A percentile compares a stretch with the other conserved stretches of the same genome.
These are phyloP conservation scores for Hypoxylon sp. DNA, from an alignment of 2,329 filamentous ascomycete genomes.

Conservation along the genomic window DNA sequence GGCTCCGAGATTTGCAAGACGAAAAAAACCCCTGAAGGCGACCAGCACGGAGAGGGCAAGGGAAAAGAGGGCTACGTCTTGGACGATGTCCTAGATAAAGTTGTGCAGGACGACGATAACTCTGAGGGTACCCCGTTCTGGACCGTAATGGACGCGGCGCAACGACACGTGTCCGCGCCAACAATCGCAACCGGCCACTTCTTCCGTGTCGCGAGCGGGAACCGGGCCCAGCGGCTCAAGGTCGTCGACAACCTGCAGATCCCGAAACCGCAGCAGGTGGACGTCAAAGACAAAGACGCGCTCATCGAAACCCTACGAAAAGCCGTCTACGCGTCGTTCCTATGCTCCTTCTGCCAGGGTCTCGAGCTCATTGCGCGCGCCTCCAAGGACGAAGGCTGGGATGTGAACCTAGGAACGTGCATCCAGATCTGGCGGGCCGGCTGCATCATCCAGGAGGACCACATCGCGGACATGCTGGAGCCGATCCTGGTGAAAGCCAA, in stretches of 20 bases:
- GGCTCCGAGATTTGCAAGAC: constrained; percentile 65
- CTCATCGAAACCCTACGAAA: constrained; percentile 70
- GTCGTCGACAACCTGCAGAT: constrained; percentile 57
- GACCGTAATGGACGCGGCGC: constrained; percentile 71
- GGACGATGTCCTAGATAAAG: constrained; percentile 73
- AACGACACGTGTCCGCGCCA: constrained; percentile 71
- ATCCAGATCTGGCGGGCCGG: constrained; percentile 75
- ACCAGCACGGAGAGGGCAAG: constrained; percentile 58
- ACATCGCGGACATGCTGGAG: constrained; percentile 70
- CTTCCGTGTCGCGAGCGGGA: constrained; percentile 72
- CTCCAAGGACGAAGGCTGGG: constrained; percentile 70
- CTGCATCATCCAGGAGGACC: constrained; percentile 77
- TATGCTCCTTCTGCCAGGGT: constrained; percentile 73
- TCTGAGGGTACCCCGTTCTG: constrained; percentile 76
- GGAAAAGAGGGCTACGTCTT: constrained; percentile 63
- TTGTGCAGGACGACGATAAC: constrained; percentile 75
- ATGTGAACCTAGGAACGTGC: constrained; percentile 62
- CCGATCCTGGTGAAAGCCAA: constrained; percentile 55
- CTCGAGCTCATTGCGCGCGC: constrained; percentile 72
- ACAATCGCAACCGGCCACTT: constrained; percentile 73
- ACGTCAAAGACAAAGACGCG: constrained; percentile 50
- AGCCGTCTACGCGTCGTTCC: constrained; percentile 71
- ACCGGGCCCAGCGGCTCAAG: constrained; percentile 65
- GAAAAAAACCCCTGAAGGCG: constrained; percentile 31
- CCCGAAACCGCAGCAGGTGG: constrained; percentile 52